Evolutionary conservation across 2,329 filamentous ascomycete species (phyloP), one percentile per base, ranked within the genome.

Genomic region (Colletotrichum chrysophilum): DNA sequence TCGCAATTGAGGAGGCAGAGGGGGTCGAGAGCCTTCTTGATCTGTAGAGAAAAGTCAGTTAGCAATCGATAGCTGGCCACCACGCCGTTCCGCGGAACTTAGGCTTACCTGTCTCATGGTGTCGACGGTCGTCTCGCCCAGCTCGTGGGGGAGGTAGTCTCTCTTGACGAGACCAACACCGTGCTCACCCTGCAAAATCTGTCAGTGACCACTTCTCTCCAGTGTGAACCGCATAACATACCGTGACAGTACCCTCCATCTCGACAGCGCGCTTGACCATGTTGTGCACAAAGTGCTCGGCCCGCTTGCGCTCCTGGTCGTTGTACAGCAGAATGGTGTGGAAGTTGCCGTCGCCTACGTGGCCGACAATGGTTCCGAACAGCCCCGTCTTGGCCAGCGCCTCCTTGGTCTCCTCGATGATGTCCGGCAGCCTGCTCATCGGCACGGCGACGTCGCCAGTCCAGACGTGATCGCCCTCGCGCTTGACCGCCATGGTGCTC

Each of bases 231-330:
- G 36, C 16, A n/a, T 21, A 30, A 80, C 88, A 80, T 80, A 91
- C 89, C 14, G 95, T 96, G 2, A 96, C 94, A 0, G 95, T 97
- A 10, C 95, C 95, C 84, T 97, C 95, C 87, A 96, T 90, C 85
- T 95, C 94, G 65, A 97, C 92, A 0, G 95, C 95, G 76, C 94
- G 89, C 89, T 96, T 96, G 71, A 96, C 94, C 95, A 97, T 97
- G 74, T 92, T 89, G 82, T 96, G 94, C 30, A 97, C 94, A 30
- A 96, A 87, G 55, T 89, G 89, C 80, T 95, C 93, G 4, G 94
- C 93, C 70, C 90, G 89, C 74, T 88, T 85, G 78, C 93, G 90
- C 83, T 96, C 92, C 26, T 88, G 85, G n/a, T 94, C 91, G 73
- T 92, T 93, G 81, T 91, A 92, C 9, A 91, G 81, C 21, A 92